A percentile compares a stretch with the other conserved stretches of the same genome.
Evolutionary conservation across 1,139 yeast species (phyloP).

Genomic region (Suhomyces maxii): DNA sequence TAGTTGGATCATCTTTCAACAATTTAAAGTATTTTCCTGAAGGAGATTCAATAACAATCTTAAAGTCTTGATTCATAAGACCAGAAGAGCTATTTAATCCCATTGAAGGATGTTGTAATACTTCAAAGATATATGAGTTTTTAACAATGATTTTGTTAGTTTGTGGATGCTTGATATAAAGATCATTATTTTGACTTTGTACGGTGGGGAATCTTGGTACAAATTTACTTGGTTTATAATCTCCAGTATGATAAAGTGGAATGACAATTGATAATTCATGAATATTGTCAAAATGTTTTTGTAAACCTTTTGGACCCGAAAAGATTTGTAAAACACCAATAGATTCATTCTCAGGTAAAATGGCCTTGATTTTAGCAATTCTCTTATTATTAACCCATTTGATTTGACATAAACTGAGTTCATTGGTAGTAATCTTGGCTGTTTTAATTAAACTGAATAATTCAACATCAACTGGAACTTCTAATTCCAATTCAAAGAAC

Average conservation of each 20-base stretch:
- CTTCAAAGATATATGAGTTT: conserved; percentile 62
- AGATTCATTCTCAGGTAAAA: conserved; percentile 64
- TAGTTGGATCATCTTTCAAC: conserved; percentile 43
- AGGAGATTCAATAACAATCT: conserved; percentile 78
- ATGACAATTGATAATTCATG: conserved; percentile 76
- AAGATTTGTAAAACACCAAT: conserved; percentile 77
- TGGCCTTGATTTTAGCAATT: conserved; percentile 75
- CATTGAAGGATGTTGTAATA: conserved; percentile 63
- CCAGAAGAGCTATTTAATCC: conserved; percentile 46
- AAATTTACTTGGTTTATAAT: conserved; percentile 55
- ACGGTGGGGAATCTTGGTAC: conserved; percentile 74
- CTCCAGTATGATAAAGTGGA: conserved; percentile 77
- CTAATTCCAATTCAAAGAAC: conserved; percentile 72
- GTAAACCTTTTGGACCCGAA: conserved; percentile 67
- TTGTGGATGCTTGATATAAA: conserved; percentile 85
- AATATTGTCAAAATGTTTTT: conserved; percentile 56
- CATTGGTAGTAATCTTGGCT: conserved; percentile 50
- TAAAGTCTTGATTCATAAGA: conserved; percentile 44
- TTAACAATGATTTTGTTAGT: conserved; percentile 57
- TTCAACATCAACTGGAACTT: conserved; percentile 70
- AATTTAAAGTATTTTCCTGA: conserved; percentile 75
- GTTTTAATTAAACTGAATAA: conserved; percentile 56
- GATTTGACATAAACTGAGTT: conserved; percentile 69
- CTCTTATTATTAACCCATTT: conserved; percentile 68
- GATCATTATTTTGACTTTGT: conserved; percentile 67